Percentiles rank a stretch among this genome's conserved stretches.
phyloP scores from a whole-genome alignment of 805 yeast species.

The Schwanniomyces sp. region DNA sequence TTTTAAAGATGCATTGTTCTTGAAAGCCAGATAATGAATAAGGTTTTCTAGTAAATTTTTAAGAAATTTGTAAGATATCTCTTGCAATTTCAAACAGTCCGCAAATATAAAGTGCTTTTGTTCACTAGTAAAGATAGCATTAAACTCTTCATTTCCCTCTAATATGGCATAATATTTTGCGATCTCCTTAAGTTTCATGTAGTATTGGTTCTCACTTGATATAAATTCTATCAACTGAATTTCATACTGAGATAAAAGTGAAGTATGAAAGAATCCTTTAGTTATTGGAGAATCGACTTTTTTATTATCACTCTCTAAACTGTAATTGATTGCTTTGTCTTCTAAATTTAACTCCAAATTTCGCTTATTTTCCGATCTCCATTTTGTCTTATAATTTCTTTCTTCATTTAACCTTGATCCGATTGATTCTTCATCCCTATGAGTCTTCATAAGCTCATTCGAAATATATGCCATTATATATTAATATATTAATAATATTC shows the following conservation, averaged over 20 bases:
- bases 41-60: conserved; percentile 7
- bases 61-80: conserved; percentile 18
- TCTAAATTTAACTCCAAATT: background rate
- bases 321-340: background rate
- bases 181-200: conserved; percentile 23
- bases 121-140: conserved; percentile 25
- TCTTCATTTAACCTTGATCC: background rate
- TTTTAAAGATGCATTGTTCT: background rate
- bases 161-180: conserved; percentile 31
- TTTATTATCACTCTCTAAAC: conserved; percentile 11
- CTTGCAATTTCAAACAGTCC: conserved; percentile 38
- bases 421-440: background rate
- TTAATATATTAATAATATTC: background rate
- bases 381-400: background rate
- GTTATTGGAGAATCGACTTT: conserved; percentile 37
- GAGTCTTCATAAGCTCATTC: background rate
- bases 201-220: conserved; percentile 33
- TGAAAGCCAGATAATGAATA: conserved; percentile 3
- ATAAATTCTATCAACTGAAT: conserved; percentile 22
- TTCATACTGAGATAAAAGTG: background rate
- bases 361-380: background rate
- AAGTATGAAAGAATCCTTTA: conserved; percentile 13
- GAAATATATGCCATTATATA: background rate
- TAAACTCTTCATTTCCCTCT: conserved; percentile 22
- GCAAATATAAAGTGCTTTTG: conserved; percentile 45